Evolutionary conservation across 1,139 yeast genomes (phyloP), one percentile per base, ranked within the genome.

Genomic region (Geotrichum candidum): DNA sequence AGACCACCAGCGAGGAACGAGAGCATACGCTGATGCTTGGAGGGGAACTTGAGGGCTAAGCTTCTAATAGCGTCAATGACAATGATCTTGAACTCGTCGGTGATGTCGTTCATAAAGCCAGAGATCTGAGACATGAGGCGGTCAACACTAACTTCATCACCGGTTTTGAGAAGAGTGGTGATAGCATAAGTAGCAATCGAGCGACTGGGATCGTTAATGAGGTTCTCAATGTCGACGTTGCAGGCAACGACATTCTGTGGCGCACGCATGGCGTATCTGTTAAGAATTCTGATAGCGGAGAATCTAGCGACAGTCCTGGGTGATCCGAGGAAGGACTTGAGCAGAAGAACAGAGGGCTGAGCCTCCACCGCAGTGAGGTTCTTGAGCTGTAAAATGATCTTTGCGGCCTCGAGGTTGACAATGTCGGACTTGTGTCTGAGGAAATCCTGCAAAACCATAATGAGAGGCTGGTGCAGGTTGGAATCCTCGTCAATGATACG

Each of bases 141-240:
- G 73, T 94, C 97, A 62, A 94, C 96, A 70, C 87, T 87, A 67
- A 88, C 91, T 65, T 91, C 88, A 64, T 94, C 94, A 75, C 97
- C 96, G 6, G 99, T 94, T 78, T 92, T 94, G 74, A 94, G 84
- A 72, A 94, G 81, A 2, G 98, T 94, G 54, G 99, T 94, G 73
- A 94, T 94, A 38, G 99, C 98, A 75, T 91, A 92, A n/a, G 99
- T 94, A n/a, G 98, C 94, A 68, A 94, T 86, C 51, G 96, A 87
- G 76, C 97, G 85, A 76, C 90, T 91, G 51, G 91, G 74, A 75
- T 94, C 98, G 73, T 88, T 87, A 69, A 95, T 90, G 73, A 94
- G 82, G 51, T 84, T 79, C 76, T 94, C 99, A 71, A 94, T 82
- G 74, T 91, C 97, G 61, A 82, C 78, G 72, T 90, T 92, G 74